Base-by-base conservation (phyloP, 1,139 yeast species). In the Geotrichum klebahnii region DNA sequence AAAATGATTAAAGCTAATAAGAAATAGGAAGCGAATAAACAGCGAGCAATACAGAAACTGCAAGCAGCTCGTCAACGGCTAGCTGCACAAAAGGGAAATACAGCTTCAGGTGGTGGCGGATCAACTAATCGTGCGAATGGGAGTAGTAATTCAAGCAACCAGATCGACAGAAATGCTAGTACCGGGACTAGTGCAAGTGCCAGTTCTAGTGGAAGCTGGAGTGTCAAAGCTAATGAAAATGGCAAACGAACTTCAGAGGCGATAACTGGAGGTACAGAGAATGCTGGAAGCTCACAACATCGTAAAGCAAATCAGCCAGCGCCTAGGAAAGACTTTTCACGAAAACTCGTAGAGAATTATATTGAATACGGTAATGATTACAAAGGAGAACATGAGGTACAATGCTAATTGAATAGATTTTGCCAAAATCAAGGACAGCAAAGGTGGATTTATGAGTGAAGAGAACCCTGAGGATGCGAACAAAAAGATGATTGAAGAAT, bases 391-490 rank as follows among this genome's bases (percentile, higher is more conserved):
- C 12, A 9, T 10, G 34, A 9, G 5, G 5, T 26, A 10, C 17
- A 4, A 24, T 14, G 6, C 40, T 54, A 20, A 28, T 39, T 16
- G 16, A 6, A 19, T 26, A 60, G 73, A 94, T 67, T 79, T 94
- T 59, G 79, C 97, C 2, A 85, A 90, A 19, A 85, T 94, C 87
- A 79, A 80, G 56, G 97, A 94, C 62, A 73, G 88, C 1, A 78
- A 80, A 60, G 97, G 97, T 59, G 98, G 98, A 14, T 92, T 84
- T 63, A 73, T 90, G 44, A 71, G 70, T 20, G 76, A 75, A 10
- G 73, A 76, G 5, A 24, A 10, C 3, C 29, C 17, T 4, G 80
- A 75, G 29, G 70, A 66, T 3, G 52, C 55, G 2, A 61, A 58
- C 8, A 77, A 75, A 9, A 75, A 76, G 60, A 72, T 82, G 1